A percentile compares a stretch with the other conserved stretches of the same genome.
Conservation (phyloP, 2,329 filamentous ascomycete genomes). For the Ceratocystis lukuohia region DNA sequence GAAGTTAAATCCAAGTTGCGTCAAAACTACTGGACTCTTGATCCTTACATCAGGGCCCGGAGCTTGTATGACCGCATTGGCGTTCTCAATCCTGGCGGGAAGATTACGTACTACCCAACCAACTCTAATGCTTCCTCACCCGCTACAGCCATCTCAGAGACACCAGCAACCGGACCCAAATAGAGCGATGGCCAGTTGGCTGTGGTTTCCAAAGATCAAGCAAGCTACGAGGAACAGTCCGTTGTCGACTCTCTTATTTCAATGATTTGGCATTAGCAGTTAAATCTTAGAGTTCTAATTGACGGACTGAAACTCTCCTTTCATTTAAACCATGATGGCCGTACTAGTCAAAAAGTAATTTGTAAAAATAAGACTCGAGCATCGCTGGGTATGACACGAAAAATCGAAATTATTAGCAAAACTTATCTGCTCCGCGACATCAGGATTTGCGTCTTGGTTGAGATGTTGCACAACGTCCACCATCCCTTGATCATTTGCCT, state of each 20-base stretch:
- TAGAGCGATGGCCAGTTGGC: not conserved
- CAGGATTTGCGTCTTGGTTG: too few species aligned
- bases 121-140: constrained; percentile 19
- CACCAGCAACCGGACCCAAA: not conserved
- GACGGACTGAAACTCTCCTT: not conserved
- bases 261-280: constrained; percentile 4
- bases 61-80: constrained; percentile 76
- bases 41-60: constrained; percentile 72
- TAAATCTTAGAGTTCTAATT: not conserved
- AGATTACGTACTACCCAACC: constrained; percentile 53
- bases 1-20: constrained; percentile 49
- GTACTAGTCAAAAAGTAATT: too few species aligned
- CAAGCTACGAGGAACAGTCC: not conserved
- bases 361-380: too few species aligned
- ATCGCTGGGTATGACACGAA: too few species aligned
- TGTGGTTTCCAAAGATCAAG: not conserved
- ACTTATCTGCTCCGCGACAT: too few species aligned
- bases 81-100: constrained; percentile 53
- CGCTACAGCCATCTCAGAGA: constrained; percentile 21
- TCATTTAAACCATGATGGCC: not conserved
- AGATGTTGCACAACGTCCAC: not conserved
- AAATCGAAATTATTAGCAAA: too few species aligned
- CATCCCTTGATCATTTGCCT: not conserved
- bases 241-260: not conserved
- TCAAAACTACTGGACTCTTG: constrained; percentile 75